phyloP scores from a whole-genome alignment of 257 asterid genomes.

The Solanum pinnatisectum region DNA sequence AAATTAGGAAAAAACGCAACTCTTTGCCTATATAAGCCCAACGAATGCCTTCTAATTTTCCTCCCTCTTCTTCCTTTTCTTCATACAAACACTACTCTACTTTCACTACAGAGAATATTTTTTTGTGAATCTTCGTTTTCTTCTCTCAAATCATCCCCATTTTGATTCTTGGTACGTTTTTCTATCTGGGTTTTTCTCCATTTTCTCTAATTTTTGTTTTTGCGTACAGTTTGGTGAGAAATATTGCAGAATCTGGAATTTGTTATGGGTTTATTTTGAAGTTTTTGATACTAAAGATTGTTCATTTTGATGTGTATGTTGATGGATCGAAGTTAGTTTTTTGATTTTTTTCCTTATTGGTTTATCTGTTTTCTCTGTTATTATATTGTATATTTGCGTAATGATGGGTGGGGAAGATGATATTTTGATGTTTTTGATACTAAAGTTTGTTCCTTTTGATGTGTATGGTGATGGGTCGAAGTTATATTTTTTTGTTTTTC shows the following conservation, averaged over 20 bases:
- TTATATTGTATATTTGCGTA: background rate
- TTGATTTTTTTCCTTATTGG: background rate
- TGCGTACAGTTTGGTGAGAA: background rate
- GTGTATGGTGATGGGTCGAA: background rate
- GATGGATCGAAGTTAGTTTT: background rate
- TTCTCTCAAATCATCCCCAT: background rate
- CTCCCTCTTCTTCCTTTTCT: slow-evolving; percentile 17
- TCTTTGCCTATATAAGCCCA: slow-evolving; percentile 20
- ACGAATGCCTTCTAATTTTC: background rate
- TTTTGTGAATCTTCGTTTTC: background rate
- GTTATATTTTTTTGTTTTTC: background rate
- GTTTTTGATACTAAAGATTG: background rate
- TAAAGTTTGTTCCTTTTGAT: background rate
- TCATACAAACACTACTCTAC: background rate
- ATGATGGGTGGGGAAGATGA: background rate
- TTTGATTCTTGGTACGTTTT: slow-evolving; percentile 4
- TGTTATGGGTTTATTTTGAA: background rate
- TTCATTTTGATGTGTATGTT: background rate
- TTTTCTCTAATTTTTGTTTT: background rate
- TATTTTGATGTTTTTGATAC: background rate
- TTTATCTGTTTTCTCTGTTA: background rate
- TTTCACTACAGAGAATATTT: background rate
- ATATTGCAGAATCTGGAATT: background rate
- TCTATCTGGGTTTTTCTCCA: background rate
- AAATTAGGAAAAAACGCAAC: slow-evolving; percentile 4